Evolutionary conservation across 768 basidiomycete species (phyloP).

Genomic region (Suillus subaureus): DNA sequence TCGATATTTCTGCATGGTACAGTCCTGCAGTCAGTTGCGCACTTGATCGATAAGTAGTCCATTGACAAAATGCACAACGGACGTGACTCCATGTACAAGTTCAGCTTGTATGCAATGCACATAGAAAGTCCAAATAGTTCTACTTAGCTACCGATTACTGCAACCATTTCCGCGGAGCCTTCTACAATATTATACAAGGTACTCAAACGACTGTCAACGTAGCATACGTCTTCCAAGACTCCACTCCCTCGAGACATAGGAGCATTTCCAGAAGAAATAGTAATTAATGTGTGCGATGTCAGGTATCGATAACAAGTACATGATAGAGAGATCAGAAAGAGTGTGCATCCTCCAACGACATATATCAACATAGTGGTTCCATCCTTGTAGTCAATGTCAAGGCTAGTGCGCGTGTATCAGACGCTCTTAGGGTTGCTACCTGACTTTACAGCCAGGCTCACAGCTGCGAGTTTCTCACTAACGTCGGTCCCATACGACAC

Average conservation of each 20-base stretch:
- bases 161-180: neutral
- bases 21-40: too few species aligned
- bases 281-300: constrained; percentile 2
- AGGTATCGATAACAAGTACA: constrained; percentile 8
- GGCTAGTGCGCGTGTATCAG: constrained; percentile 14
- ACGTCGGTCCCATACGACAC: constrained; percentile 26
- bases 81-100: neutral
- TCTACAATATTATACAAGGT: neutral
- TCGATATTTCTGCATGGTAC: neutral
- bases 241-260: neutral
- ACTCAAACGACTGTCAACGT: neutral
- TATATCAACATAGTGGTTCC: neutral
- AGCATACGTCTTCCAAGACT: neutral
- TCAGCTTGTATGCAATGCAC: neutral
- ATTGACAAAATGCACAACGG: neutral
- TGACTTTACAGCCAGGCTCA: constrained; percentile 35
- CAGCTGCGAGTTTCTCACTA: constrained; percentile 28
- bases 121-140: neutral
- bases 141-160: too few species aligned
- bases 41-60: neutral
- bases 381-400: neutral
- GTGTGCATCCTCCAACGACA: neutral
- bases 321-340: constrained; percentile 1
- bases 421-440: constrained; percentile 15
- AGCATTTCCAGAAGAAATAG: neutral